phyloP scores from a whole-genome alignment of 2,329 filamentous ascomycete species.

The Penicillium sp. region DNA sequence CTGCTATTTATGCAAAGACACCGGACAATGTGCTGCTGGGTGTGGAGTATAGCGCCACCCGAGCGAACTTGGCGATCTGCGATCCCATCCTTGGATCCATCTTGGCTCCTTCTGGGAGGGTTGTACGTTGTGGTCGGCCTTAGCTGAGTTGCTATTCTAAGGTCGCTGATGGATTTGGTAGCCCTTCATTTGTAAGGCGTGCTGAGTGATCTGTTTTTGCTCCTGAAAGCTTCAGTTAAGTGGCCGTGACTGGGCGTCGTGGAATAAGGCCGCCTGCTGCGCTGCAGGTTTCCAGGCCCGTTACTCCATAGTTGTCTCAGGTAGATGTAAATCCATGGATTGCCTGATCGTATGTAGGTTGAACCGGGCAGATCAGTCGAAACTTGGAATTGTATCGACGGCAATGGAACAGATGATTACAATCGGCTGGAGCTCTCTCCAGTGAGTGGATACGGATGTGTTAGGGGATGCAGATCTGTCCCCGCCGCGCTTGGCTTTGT shows the following conservation, averaged over 20 bases:
- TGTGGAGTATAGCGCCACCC: background rate
- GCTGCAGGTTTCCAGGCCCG: background rate
- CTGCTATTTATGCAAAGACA: background rate
- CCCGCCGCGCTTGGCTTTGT: background rate
- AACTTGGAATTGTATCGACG: background rate
- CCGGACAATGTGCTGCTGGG: background rate
- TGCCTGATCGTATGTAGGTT: background rate
- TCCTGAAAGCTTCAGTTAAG: background rate
- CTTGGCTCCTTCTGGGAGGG: background rate
- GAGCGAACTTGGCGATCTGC: background rate
- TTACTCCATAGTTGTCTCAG: background rate
- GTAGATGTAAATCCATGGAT: background rate
- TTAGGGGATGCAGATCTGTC: background rate
- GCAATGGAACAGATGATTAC: background rate
- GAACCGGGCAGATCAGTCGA: background rate
- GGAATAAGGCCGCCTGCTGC: background rate
- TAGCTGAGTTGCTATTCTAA: background rate
- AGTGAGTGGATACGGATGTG: background rate
- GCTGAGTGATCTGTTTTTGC: background rate
- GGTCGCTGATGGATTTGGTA: background rate
- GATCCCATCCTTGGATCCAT: background rate
- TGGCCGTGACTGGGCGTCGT: background rate
- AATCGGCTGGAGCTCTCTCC: background rate
- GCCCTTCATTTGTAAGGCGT: background rate
- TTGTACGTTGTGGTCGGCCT: background rate